Conservation (phyloP, 768 basidiomycete genomes). For the Trametes meyenii region DNA sequence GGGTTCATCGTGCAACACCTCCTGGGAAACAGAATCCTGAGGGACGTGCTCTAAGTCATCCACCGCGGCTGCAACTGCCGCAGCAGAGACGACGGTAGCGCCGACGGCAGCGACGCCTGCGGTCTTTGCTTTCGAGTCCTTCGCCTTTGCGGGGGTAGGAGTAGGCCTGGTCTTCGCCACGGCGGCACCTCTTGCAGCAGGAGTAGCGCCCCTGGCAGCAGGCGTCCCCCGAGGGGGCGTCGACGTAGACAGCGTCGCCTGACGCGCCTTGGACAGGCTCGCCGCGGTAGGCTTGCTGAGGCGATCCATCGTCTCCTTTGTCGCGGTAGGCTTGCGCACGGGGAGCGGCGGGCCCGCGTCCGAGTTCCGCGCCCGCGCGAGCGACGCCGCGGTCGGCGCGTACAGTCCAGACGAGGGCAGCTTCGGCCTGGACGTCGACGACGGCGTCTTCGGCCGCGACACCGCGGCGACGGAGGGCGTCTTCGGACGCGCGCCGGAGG, state of each 20-base stretch:
- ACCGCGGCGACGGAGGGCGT: conserved; percentile 28
- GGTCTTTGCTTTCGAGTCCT: conserved; percentile 29
- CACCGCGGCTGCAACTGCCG: conserved; percentile 16
- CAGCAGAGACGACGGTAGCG: conserved; percentile 29
- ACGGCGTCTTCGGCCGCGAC: conserved; percentile 27
- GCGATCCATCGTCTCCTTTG: conserved; percentile 59
- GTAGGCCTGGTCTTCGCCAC: conserved; percentile 32
- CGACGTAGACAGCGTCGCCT: conserved; percentile 25
- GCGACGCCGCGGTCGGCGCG: conserved; percentile 82
- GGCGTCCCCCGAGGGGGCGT: conserved; percentile 17
- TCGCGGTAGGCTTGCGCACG: conserved; percentile 56
- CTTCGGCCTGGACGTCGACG: conserved; percentile 46
- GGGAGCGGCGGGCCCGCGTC: conserved; percentile 49
- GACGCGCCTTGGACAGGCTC: conserved; percentile 63
- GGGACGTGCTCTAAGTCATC: conserved; percentile 12
- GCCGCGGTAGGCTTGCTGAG: conserved; percentile 85
- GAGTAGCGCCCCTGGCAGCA: conserved; percentile 26
- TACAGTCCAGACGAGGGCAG: conserved; percentile 67
- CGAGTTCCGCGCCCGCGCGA: conserved; percentile 67
- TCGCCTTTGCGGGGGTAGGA: conserved; percentile 28
- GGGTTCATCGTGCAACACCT: conserved; percentile 10
- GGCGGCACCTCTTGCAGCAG: conserved; percentile 29
- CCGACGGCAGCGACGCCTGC: conserved; percentile 13
- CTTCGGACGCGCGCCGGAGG: conserved; percentile 20
- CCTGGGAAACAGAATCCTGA: conserved; percentile 26